These are phyloP conservation scores for Elsinoe australis DNA, from an alignment of 2,329 filamentous ascomycete genomes.

Conservation along the genomic window DNA sequence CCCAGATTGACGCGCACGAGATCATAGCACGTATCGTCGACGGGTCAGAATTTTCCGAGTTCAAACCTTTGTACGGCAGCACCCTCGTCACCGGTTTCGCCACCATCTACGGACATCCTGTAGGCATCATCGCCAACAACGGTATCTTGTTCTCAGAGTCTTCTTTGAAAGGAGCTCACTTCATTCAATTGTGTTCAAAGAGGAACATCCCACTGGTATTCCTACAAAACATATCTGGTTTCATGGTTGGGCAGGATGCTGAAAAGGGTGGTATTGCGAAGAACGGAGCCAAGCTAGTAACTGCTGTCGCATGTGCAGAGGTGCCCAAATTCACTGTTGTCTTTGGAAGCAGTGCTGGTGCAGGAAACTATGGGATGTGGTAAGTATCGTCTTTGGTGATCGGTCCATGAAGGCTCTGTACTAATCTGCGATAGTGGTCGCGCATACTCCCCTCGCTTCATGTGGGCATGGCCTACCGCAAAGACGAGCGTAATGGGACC, in stretches of 20 bases:
- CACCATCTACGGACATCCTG: slow-evolving; percentile 77
- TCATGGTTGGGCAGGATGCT: slow-evolving; percentile 93
- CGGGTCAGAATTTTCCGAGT: slow-evolving; percentile 82
- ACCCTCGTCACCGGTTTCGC: slow-evolving; percentile 91
- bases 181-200: slow-evolving; percentile 89
- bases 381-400: slow-evolving; percentile 31
- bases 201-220: slow-evolving; percentile 85
- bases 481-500: slow-evolving; percentile 92
- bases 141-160: slow-evolving; percentile 88
- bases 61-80: slow-evolving; percentile 83
- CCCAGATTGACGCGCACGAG: slow-evolving; percentile 77
- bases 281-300: slow-evolving; percentile 94
- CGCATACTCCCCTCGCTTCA: slow-evolving; percentile 80
- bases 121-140: slow-evolving; percentile 93
- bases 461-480: slow-evolving; percentile 98
- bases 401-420: neutral
- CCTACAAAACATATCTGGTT: slow-evolving; percentile 92
- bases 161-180: slow-evolving; percentile 89
- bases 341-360: slow-evolving; percentile 85
- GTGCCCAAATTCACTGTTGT: slow-evolving; percentile 97
- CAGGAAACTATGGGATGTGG: slow-evolving; percentile 98
- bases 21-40: slow-evolving; percentile 91
- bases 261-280: slow-evolving; percentile 95
- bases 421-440: slow-evolving; percentile 53
- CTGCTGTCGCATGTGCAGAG: slow-evolving; percentile 84